These are phyloP conservation scores for Verticillium longisporum DNA, from an alignment of 2,329 filamentous ascomycete species.

Conservation along the genomic window DNA sequence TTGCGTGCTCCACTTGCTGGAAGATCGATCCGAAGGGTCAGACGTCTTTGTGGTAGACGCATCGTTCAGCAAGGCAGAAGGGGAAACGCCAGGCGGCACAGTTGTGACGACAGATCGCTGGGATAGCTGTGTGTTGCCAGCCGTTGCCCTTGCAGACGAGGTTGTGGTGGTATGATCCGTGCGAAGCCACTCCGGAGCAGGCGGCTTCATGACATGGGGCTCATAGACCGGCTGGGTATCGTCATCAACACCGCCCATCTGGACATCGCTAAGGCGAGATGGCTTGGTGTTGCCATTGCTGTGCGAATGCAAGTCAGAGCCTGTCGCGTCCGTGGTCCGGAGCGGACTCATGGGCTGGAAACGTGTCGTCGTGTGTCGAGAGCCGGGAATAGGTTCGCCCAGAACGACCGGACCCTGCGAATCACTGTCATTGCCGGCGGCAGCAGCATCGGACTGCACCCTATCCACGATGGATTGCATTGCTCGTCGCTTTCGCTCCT, in stretches of 20 bases:
- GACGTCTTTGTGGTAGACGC: conserved; percentile 92
- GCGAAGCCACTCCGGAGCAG: conserved; percentile 23
- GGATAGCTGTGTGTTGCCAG: conserved; percentile 52
- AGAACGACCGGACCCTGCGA: conserved; percentile 52
- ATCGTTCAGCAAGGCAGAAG: conserved; percentile 64
- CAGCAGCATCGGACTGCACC: conserved; percentile 41
- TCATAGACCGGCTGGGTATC: conserved; percentile 39
- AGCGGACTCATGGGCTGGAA: conserved; percentile 51
- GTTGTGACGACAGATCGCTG: conserved; percentile 56
- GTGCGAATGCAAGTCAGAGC: conserved; percentile 29
- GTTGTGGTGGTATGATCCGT: conserved; percentile 15
- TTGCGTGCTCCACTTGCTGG: conserved; percentile 63
- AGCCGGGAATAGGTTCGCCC: conserved; percentile 56
- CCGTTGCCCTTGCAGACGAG: conserved; percentile 31
- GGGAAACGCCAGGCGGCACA: conserved; percentile 50
- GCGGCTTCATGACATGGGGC: conserved; percentile 41
- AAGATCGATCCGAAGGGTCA: conserved; percentile 58
- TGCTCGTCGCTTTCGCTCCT: conserved; percentile 55
- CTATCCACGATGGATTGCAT: conserved; percentile 47
- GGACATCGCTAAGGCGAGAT: conserved; percentile 45
- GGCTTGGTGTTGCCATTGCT: conserved; percentile 52
- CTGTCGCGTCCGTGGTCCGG: conserved; percentile 50
- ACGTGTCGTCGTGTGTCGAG: conserved; percentile 37
- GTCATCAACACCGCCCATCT: conserved; percentile 53
- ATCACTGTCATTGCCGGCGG: conserved; percentile 42